Evolutionary conservation across 495 filamentous ascomycete genomes (phyloP).

Genomic region (Evernia prunastri): DNA sequence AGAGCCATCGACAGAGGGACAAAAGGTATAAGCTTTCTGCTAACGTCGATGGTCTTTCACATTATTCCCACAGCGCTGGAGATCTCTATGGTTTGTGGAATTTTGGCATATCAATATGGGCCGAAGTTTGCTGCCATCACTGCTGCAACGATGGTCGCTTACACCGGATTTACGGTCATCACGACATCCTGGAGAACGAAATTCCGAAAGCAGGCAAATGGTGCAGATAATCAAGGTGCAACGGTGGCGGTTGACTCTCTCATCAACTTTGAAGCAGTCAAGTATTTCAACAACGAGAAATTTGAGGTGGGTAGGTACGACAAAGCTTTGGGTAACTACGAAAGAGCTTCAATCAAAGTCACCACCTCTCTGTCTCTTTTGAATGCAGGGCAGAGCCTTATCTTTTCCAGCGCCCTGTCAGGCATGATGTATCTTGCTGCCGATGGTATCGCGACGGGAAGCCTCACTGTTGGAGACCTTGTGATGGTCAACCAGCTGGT

Average conservation of each 20-base stretch:
- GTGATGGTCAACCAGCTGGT: constrained; percentile 99
- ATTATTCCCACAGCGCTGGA: constrained; percentile 90
- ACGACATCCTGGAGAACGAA: constrained; percentile 97
- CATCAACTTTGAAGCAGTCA: constrained; percentile 98
- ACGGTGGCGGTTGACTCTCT: constrained; percentile 94
- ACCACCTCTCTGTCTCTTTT: constrained; percentile 87
- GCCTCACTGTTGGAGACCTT: constrained; percentile 86
- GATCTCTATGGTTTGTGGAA: constrained; percentile 92
- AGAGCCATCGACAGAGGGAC: constrained; percentile 94
- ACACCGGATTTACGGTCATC: constrained; percentile 88
- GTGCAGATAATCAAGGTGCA: constrained; percentile 89
- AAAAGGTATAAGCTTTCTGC: constrained; percentile 93
- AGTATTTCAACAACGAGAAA: constrained; percentile 98
- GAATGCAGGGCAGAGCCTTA: constrained; percentile 97
- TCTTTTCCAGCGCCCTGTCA: constrained; percentile 90
- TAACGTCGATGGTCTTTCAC: constrained; percentile 98
- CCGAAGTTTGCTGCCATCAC: constrained; percentile 88
- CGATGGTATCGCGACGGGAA: constrained; percentile 74
- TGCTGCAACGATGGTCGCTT: constrained; percentile 81
- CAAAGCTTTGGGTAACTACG: constrained; percentile 75
- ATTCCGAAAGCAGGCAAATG: constrained; percentile 90
- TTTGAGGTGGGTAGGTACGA: constrained; percentile 91
- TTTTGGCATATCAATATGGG: constrained; percentile 87
- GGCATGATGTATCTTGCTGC: constrained; percentile 98
- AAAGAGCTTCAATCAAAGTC: constrained; percentile 92